Percentiles rank a stretch among this genome's conserved stretches.
Conservation (phyloP, 2,329 filamentous ascomycete species). For the Lecanoromycetidae sp. region DNA sequence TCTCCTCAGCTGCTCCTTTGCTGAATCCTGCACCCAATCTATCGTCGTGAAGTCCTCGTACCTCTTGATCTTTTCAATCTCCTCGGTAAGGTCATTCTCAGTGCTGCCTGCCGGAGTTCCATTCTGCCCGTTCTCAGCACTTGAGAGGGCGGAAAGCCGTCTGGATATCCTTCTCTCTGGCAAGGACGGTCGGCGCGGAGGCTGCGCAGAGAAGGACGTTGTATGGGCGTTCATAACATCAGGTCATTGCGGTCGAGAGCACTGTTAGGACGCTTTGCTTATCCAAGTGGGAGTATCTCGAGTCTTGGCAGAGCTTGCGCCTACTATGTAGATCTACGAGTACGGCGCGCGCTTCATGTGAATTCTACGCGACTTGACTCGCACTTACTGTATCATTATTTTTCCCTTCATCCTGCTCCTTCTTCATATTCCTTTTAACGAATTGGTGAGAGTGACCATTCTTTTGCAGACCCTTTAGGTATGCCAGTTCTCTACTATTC, state of each 20-base stretch:
- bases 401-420: too few species aligned
- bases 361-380: too few species aligned
- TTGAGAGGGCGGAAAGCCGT: slow-evolving; percentile 55
- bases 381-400: too few species aligned
- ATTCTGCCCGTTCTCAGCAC: slow-evolving; percentile 50
- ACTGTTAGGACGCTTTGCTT: neutral
- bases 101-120: slow-evolving; percentile 39
- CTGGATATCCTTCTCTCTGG: slow-evolving; percentile 39
- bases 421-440: too few species aligned
- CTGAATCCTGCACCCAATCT: slow-evolving; percentile 98
- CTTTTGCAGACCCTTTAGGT: too few species aligned
- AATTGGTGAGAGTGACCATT: too few species aligned
- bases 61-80: slow-evolving; percentile 94
- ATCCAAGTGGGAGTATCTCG: too few species aligned
- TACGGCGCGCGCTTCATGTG: too few species aligned
- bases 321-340: neutral
- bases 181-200: slow-evolving; percentile 43
- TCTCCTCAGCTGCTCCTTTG: slow-evolving; percentile 73
- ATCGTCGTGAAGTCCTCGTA: slow-evolving; percentile 96
- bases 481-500: too few species aligned
- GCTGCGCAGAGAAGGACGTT: slow-evolving; percentile 32
- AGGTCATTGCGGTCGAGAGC: slow-evolving; percentile 16
- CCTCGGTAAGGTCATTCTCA: slow-evolving; percentile 70
- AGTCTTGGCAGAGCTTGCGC: neutral
- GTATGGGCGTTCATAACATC: slow-evolving; percentile 33